Conservation (phyloP, 805 yeast genomes). For the Kodamaea restingae region DNA sequence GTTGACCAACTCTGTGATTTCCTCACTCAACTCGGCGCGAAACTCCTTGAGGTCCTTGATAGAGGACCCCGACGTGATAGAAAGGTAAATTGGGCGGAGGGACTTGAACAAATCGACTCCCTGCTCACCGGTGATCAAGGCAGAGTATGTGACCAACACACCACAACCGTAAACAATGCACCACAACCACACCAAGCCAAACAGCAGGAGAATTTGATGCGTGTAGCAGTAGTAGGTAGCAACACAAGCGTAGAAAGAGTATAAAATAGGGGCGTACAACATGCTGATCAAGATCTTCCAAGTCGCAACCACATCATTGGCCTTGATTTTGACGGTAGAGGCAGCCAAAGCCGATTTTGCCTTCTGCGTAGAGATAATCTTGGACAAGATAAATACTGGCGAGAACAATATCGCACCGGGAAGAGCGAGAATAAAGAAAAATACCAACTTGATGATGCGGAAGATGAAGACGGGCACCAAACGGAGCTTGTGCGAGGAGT, state of each 20-base stretch:
- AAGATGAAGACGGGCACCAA: slow-evolving; percentile 51
- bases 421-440: slow-evolving; percentile 60
- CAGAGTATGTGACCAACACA: slow-evolving; percentile 78
- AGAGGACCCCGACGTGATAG: slow-evolving; percentile 55
- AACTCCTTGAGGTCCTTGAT: slow-evolving; percentile 55
- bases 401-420: slow-evolving; percentile 89
- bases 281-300: slow-evolving; percentile 92
- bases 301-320: slow-evolving; percentile 92
- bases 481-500: slow-evolving; percentile 46
- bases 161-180: slow-evolving; percentile 56
- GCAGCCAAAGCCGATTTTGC: slow-evolving; percentile 76
- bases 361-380: slow-evolving; percentile 66
- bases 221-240: slow-evolving; percentile 40
- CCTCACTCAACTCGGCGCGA: slow-evolving; percentile 59
- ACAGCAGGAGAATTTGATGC: slow-evolving; percentile 12
- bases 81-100: slow-evolving; percentile 71
- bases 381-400: slow-evolving; percentile 82
- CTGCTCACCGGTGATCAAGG: slow-evolving; percentile 85
- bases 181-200: slow-evolving; percentile 38
- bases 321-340: slow-evolving; percentile 86
- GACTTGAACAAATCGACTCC: slow-evolving; percentile 88
- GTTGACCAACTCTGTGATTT: slow-evolving; percentile 77
- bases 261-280: slow-evolving; percentile 84
- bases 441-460: slow-evolving; percentile 53
- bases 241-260: slow-evolving; percentile 70